Percentiles rank a stretch among this genome's conserved stretches.
These are phyloP conservation scores for Pyricularia pennisetigena DNA, from an alignment of 2,329 filamentous ascomycete genomes.

Conservation along the genomic window DNA sequence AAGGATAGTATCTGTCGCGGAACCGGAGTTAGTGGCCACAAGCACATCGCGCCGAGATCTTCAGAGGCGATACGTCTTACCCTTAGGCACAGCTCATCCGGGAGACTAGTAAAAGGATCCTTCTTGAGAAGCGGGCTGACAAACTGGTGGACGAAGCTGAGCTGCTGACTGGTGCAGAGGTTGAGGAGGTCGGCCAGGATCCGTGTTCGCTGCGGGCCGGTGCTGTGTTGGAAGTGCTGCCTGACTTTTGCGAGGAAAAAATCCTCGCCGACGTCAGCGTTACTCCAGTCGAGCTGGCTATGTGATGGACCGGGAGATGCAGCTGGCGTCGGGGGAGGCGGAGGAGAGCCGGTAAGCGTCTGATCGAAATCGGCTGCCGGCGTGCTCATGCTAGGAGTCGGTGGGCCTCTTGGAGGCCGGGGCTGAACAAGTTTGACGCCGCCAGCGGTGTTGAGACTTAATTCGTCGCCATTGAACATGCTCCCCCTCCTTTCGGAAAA, in stretches of 20 bases:
- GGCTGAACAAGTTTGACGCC: constrained; percentile 41
- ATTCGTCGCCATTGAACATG: constrained; percentile 42
- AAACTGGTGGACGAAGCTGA: constrained; percentile 94
- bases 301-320: constrained; percentile 55
- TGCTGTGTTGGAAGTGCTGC: constrained; percentile 70
- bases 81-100: constrained; percentile 84
- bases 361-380: constrained; percentile 55
- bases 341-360: constrained; percentile 49
- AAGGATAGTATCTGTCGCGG: constrained; percentile 73
- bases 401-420: constrained; percentile 44
- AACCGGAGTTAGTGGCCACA: background rate
- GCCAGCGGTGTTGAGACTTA: constrained; percentile 38
- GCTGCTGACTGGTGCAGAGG: constrained; percentile 85
- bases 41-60: background rate
- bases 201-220: constrained; percentile 65
- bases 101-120: constrained; percentile 86
- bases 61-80: constrained; percentile 33
- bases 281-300: constrained; percentile 62
- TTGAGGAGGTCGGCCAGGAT: constrained; percentile 84
- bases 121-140: constrained; percentile 92
- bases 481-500: constrained; percentile 54
- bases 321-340: constrained; percentile 55
- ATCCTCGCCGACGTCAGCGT: constrained; percentile 71
- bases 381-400: constrained; percentile 57
- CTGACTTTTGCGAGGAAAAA: constrained; percentile 71